Evolutionary conservation across 345 rosid genomes (phyloP).

Genomic region (Jatropha curcas): DNA sequence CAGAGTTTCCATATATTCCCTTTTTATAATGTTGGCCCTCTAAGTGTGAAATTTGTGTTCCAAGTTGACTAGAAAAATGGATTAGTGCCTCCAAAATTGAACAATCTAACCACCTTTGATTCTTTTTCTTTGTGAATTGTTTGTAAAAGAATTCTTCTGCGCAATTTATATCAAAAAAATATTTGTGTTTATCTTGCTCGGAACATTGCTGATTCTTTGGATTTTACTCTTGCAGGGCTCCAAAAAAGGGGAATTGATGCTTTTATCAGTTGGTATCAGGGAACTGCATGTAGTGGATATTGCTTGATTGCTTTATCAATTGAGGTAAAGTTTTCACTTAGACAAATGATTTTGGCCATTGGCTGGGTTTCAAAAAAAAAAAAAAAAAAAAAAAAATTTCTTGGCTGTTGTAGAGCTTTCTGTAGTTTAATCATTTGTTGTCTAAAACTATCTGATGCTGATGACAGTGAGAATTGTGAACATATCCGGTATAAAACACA

Average conservation of each 20-base stretch:
- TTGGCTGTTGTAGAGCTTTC: background rate
- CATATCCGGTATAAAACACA: background rate
- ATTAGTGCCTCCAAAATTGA: background rate
- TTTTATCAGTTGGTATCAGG: conserved; percentile 77
- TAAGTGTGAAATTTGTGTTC: background rate
- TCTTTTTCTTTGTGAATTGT: background rate
- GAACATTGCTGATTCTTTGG: conserved; percentile 19
- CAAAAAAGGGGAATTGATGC: conserved; percentile 76
- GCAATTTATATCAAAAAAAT: background rate
- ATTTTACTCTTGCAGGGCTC: conserved; percentile 50
- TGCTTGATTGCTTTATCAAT: conserved; percentile 67
- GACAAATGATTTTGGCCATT: background rate
- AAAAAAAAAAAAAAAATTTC: too few relatives aligned
- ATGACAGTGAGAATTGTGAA: background rate
- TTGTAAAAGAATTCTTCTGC: background rate
- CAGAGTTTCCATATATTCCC: too few relatives aligned
- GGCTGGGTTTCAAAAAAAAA: background rate
- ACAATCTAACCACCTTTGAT: background rate
- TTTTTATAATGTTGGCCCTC: too few relatives aligned
- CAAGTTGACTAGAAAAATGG: background rate
- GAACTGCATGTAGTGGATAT: conserved; percentile 75
- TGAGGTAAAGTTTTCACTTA: conserved; percentile 51
- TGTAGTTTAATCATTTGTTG: background rate
- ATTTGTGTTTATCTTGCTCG: background rate
- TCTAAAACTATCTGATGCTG: conserved; percentile 9